Percentiles rank a stretch among this genome's conserved stretches.
Conservation (phyloP, 106 monocot species). For the Agapanthus africanus region DNA sequence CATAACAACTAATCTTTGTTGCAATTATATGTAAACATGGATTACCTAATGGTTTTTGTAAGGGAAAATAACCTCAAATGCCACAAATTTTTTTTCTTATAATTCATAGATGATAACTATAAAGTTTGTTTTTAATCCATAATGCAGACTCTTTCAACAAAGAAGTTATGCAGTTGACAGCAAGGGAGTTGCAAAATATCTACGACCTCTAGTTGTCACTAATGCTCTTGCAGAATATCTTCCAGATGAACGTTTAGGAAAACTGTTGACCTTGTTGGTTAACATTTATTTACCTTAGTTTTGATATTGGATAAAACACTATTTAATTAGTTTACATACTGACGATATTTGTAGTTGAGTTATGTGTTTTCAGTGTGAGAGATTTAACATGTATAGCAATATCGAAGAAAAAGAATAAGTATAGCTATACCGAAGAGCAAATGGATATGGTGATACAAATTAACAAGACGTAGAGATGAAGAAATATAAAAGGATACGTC, state of each 20-base stretch:
- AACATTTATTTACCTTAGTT: too few species aligned
- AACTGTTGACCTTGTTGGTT: too few species aligned
- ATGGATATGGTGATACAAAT: too few species aligned
- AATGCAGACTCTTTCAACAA: constrained; percentile 66
- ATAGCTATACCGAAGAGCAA: too few species aligned
- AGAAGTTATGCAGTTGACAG: constrained; percentile 78
- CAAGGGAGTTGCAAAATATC: constrained; percentile 78
- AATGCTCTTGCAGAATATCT: constrained; percentile 75
- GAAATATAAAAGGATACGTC: too few species aligned
- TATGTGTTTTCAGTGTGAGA: too few species aligned
- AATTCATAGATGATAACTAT: not conserved
- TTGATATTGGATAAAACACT: too few species aligned
- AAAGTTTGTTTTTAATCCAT: constrained; percentile 2
- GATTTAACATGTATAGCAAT: too few species aligned
- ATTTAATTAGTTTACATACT: too few species aligned
- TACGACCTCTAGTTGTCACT: constrained; percentile 78
- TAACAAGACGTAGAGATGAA: too few species aligned
- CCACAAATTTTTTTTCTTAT: not conserved
- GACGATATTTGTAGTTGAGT: too few species aligned
- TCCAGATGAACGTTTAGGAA: constrained; percentile 63
- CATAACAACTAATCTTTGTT: not conserved
- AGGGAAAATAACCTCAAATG: not conserved
- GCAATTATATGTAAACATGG: not conserved
- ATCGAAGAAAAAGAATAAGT: too few species aligned
- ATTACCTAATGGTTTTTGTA: not conserved